Conservation (phyloP, 78 protist genomes). For the Dictyostelium intermedium region DNA sequence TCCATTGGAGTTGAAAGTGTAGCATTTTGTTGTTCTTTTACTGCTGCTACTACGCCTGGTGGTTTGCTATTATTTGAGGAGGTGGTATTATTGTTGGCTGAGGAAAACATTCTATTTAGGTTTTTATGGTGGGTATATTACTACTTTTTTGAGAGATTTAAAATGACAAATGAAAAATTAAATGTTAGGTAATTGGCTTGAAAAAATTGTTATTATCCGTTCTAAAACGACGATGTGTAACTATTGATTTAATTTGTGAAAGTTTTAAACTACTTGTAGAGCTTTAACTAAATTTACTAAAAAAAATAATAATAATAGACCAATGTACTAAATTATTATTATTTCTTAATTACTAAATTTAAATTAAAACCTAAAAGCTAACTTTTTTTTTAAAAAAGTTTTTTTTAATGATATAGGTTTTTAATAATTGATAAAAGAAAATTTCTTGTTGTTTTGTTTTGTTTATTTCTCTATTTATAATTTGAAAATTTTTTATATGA, state of each 20-base stretch:
- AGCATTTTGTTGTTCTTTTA: neutral
- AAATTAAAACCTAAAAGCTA: neutral
- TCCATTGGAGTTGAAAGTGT: neutral
- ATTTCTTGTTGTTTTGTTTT: neutral
- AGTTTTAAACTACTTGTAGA: neutral
- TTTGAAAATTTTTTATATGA: neutral
- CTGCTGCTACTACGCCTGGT: neutral
- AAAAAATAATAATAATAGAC: neutral
- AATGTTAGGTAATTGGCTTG: constrained; percentile 13
- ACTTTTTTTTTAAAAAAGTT: neutral
- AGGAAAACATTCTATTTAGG: neutral
- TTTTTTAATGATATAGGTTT: neutral
- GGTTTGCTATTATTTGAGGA: neutral
- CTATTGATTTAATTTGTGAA: constrained; percentile 2
- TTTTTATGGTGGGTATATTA: neutral
- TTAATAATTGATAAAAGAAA: neutral
- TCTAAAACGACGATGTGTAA: neutral
- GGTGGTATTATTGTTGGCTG: neutral
- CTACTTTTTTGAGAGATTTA: neutral
- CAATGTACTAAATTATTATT: neutral
- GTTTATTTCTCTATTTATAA: neutral
- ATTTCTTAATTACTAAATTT: constrained; percentile 1
- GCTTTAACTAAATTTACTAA: constrained; percentile 10
- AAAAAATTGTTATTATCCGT: constrained; percentile 2
- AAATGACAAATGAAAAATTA: neutral